Evolutionary conservation across 1,139 yeast species (phyloP).

Genomic region (Kodamaea ohmeri): DNA sequence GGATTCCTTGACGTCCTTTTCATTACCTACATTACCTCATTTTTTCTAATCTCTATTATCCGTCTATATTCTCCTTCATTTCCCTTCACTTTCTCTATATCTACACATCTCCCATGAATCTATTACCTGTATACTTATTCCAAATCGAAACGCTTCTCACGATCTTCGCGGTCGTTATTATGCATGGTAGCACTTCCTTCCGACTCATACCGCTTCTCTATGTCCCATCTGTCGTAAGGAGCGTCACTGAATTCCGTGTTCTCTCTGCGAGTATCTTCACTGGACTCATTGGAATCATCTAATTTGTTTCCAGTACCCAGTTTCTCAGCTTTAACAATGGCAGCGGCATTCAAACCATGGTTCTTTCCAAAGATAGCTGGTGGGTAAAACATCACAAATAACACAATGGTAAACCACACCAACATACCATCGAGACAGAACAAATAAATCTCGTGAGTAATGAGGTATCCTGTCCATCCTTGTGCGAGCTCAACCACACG

Average conservation of each 20-base stretch:
- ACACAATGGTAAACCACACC: constrained; percentile 21
- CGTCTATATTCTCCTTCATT: too few relatives aligned
- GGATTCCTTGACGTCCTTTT: too few relatives aligned
- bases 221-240: too few relatives aligned
- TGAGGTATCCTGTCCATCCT: constrained; percentile 37
- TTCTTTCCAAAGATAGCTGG: constrained; percentile 25
- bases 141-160: too few relatives aligned
- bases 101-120: too few relatives aligned
- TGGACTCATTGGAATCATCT: background rate
- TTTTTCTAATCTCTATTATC: too few relatives aligned
- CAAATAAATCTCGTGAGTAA: constrained; percentile 30
- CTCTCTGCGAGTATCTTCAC: background rate
- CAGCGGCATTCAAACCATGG: constrained; percentile 11
- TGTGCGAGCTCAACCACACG: constrained; percentile 31
- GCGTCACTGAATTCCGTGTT: background rate
- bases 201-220: too few relatives aligned
- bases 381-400: constrained; percentile 28
- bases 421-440: constrained; percentile 29
- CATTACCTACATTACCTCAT: too few relatives aligned
- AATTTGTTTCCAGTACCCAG: background rate
- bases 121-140: too few relatives aligned
- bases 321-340: background rate
- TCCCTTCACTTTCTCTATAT: too few relatives aligned
- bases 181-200: too few relatives aligned
- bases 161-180: too few relatives aligned